phyloP scores from a whole-genome alignment of 495 filamentous ascomycete genomes.

The Hypoxylon subgilvum region DNA sequence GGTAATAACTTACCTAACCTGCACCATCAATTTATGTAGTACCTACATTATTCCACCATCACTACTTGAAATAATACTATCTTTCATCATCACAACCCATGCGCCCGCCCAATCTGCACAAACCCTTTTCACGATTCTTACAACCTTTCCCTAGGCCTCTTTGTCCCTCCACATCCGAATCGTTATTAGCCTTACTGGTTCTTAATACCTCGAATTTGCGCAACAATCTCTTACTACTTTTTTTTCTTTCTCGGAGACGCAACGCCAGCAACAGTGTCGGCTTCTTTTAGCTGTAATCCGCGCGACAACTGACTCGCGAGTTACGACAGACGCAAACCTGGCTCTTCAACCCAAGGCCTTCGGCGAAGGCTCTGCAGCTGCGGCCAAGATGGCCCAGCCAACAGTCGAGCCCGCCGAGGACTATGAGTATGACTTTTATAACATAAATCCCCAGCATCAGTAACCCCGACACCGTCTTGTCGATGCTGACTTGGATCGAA shows the following conservation, averaged over 20 bases:
- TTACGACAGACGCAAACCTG: constrained; percentile 53
- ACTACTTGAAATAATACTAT: constrained; percentile 13
- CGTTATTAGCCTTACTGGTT: constrained; percentile 2
- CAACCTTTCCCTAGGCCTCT: constrained; percentile 8
- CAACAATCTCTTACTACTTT: not conserved
- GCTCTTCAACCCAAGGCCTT: constrained; percentile 58
- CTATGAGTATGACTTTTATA: constrained; percentile 58
- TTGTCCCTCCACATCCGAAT: constrained; percentile 14
- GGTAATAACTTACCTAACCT: too few relatives aligned
- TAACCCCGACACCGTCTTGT: not conserved
- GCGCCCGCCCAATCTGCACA: not conserved
- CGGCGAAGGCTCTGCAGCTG: constrained; percentile 61
- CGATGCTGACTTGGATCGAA: constrained; percentile 25
- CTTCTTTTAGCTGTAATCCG: not conserved
- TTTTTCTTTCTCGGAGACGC: not conserved
- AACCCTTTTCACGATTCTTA: not conserved
- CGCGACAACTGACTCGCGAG: constrained; percentile 14
- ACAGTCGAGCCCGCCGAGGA: constrained; percentile 61
- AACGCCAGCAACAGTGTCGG: not conserved
- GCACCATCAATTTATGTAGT: too few relatives aligned
- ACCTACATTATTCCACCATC: too few relatives aligned
- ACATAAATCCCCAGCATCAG: not conserved
- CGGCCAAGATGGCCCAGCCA: constrained; percentile 65
- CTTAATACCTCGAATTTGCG: constrained; percentile 22
- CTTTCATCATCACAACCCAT: constrained; percentile 6